These are phyloP conservation scores for Leptographium radiaticola DNA, from an alignment of 2,329 filamentous ascomycete genomes.

Conservation along the genomic window DNA sequence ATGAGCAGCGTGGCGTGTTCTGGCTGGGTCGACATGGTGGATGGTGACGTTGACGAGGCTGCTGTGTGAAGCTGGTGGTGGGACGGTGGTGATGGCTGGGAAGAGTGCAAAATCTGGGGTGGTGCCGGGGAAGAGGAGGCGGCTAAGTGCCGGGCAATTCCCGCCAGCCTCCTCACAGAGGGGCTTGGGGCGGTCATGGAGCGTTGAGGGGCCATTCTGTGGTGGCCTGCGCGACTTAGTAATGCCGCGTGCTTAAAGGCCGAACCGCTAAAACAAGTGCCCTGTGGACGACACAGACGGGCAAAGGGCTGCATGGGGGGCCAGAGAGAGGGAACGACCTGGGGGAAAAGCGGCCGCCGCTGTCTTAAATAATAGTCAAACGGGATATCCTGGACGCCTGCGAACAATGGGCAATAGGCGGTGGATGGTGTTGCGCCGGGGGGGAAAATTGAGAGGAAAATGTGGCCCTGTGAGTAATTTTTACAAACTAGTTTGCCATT, in stretches of 20 bases:
- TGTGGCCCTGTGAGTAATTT: too few species aligned
- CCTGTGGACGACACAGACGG: background rate
- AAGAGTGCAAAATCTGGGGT: slow-evolving; percentile 14
- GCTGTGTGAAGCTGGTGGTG: slow-evolving; percentile 7
- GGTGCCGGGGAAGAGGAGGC: slow-evolving; percentile 15
- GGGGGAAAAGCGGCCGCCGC: background rate
- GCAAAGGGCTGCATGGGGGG: slow-evolving; percentile 3
- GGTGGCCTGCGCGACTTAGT: slow-evolving; percentile 5
- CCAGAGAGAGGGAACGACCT: background rate
- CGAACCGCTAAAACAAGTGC: slow-evolving; percentile 3
- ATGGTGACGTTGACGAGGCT: slow-evolving; percentile 1
- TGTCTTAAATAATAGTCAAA: background rate
- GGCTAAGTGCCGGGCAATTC: slow-evolving; percentile 16
- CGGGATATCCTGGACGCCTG: too few species aligned
- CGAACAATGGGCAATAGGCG: background rate
- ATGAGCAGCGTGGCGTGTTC: slow-evolving; percentile 70
- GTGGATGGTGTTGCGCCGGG: background rate
- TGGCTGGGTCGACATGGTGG: slow-evolving; percentile 48
- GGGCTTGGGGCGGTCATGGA: slow-evolving; percentile 4
- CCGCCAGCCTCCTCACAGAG: slow-evolving; percentile 17
- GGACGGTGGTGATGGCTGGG: background rate
- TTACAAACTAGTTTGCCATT: too few species aligned
- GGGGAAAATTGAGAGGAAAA: too few species aligned
- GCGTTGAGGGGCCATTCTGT: slow-evolving; percentile 6
- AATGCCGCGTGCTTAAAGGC: slow-evolving; percentile 4